Base-by-base conservation (phyloP, 108 stramenopile genomes). In the Pseudonitzschia pungens region DNA sequence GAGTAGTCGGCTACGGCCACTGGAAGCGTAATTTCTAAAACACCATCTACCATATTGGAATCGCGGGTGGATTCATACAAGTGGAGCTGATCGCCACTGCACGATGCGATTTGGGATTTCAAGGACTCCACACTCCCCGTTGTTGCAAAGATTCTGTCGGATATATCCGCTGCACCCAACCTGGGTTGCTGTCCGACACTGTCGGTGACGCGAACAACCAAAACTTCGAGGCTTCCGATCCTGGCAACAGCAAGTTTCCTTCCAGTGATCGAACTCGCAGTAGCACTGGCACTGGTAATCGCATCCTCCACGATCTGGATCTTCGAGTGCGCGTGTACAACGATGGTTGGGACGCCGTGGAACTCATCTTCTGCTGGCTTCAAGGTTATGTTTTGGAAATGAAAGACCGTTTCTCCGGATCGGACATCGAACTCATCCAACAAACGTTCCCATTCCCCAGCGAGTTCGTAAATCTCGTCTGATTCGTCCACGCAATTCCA, bases 121-220 rank as follows among this genome's bases (percentile, higher is more conserved):
- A 62, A 48, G 18, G 57, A 58, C 14, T 58, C 57, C 21, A 26
- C n/a, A 9, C n/a, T 24, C 6, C 29, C 31, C 12, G 4, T 12
- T 24, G 57, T 58, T 31, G 29, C 57, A 27, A 58, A 58, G 26
- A 58, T n/a, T 27, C 57, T 58, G 21, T 58, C 31, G 12, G 57
- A 58, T 12, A 58, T 58, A 31, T 22, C 57, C 21, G 21, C 15
- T 24, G 57, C 57, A 58, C 27, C 26, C 24, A 58, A 31, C 27
- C 29, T 14, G 9, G 57, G 57, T 58, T 28, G 29, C 57, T 24
- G 5, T 58, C 26, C 57, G 27, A 4, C n/a, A 31, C 14, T n/a
- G n/a, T 58, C 57, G 26, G 57, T 58, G 57, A 58, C 31, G 27
- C 57, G 57, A 31, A 58, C 57, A 24, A 58, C 57, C n/a, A 58